A percentile compares a stretch with the other conserved stretches of the same genome.
phyloP scores from a whole-genome alignment of 495 filamentous ascomycete genomes.

The Lasiosphaeria hispida region DNA sequence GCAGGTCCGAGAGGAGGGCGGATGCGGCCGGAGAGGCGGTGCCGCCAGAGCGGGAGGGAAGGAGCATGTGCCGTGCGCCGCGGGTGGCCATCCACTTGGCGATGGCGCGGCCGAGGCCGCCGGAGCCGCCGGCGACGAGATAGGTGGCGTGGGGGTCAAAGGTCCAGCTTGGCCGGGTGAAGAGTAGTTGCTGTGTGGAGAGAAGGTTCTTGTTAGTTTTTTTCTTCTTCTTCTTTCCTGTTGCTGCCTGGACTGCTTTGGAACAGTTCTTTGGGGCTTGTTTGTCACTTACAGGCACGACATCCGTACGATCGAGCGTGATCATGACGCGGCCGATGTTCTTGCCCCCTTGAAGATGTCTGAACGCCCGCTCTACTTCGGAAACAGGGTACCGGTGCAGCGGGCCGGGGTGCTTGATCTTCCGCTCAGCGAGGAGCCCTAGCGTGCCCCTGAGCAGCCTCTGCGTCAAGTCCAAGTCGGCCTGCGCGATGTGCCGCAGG shows the following conservation, averaged over 20 bases:
- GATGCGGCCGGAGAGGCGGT: constrained; percentile 13
- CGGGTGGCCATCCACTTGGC: constrained; percentile 48
- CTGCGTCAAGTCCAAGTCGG: no score
- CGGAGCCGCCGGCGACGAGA: constrained; percentile 55
- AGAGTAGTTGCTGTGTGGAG: constrained; percentile 14
- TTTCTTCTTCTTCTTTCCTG: no score
- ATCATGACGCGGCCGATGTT: constrained; percentile 8
- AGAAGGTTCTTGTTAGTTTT: neutral
- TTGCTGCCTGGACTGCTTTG: no score
- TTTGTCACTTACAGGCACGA: constrained; percentile 7
- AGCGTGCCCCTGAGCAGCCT: no score
- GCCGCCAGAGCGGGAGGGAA: constrained; percentile 51
- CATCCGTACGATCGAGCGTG: constrained; percentile 7
- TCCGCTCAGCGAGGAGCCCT: no score
- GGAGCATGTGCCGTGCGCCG: constrained; percentile 51
- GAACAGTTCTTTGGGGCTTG: no score
- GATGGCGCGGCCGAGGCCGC: constrained; percentile 56
- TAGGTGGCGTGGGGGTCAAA: constrained; percentile 44
- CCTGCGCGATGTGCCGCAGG: constrained; percentile 20
- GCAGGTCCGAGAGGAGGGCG: constrained; percentile 26
- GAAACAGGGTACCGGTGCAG: constrained; percentile 38
- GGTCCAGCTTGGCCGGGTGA: constrained; percentile 20
- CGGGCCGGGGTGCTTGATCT: constrained; percentile 19
- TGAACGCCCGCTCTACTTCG: constrained; percentile 51
- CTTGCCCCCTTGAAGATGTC: constrained; percentile 22